These are phyloP conservation scores for Botryotinia convoluta DNA, from an alignment of 2,329 filamentous ascomycete genomes.

Conservation along the genomic window DNA sequence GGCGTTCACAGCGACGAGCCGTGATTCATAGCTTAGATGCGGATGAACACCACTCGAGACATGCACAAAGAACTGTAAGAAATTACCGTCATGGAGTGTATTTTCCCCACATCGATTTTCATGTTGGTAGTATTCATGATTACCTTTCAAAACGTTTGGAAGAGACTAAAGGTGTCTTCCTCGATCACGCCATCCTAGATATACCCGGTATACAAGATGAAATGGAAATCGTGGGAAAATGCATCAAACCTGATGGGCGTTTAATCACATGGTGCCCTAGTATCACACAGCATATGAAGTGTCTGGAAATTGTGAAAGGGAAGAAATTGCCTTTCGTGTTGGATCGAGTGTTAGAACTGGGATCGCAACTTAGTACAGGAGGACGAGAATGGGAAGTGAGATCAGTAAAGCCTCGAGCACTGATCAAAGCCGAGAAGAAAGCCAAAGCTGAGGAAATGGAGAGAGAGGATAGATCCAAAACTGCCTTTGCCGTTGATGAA, in stretches of 20 bases:
- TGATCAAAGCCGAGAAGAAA: slow-evolving; percentile 28
- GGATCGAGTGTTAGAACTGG: slow-evolving; percentile 60
- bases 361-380: slow-evolving; percentile 47
- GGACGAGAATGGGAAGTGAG: slow-evolving; percentile 65
- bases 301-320: slow-evolving; percentile 53
- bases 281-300: slow-evolving; percentile 72
- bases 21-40: slow-evolving; percentile 75
- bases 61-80: slow-evolving; percentile 62
- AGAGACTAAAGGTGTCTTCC: slow-evolving; percentile 54
- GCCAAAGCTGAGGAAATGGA: slow-evolving; percentile 18
- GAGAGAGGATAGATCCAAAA: background rate
- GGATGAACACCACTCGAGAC: slow-evolving; percentile 57
- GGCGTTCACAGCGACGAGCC: slow-evolving; percentile 52
- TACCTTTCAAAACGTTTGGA: slow-evolving; percentile 57
- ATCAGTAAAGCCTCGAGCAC: slow-evolving; percentile 41
- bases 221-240: slow-evolving; percentile 50
- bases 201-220: slow-evolving; percentile 60
- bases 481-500: background rate
- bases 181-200: slow-evolving; percentile 71
- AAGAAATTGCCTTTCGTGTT: slow-evolving; percentile 53
- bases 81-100: slow-evolving; percentile 71
- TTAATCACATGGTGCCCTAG: slow-evolving; percentile 73
- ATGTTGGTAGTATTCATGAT: slow-evolving; percentile 62
- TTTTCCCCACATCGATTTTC: slow-evolving; percentile 67
- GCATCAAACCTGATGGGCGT: slow-evolving; percentile 61